These are phyloP conservation scores for Fusarium agapanthi DNA, from an alignment of 2,329 filamentous ascomycete species.

Conservation along the genomic window DNA sequence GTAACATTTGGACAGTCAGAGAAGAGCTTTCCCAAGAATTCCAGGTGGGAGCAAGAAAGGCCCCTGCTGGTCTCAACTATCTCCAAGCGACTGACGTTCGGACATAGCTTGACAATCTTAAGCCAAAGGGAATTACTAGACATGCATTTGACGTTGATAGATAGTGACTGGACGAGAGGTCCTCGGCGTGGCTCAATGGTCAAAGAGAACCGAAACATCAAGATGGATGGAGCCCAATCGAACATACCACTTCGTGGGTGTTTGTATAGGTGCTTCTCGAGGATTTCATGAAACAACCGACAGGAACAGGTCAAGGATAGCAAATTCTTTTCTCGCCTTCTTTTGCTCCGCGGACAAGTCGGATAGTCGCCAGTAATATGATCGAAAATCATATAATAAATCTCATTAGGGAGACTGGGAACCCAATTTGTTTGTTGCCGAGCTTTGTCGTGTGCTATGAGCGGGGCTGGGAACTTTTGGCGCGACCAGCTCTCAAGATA, in stretches of 20 bases:
- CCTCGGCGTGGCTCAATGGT: neutral
- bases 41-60: neutral
- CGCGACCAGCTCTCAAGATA: neutral
- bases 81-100: neutral
- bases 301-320: neutral
- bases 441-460: neutral
- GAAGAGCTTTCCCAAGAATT: neutral
- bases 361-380: neutral
- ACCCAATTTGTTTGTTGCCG: rapidly evolving
- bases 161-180: neutral
- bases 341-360: neutral
- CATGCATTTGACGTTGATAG: neutral
- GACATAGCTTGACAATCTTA: neutral
- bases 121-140: neutral
- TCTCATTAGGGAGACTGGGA: neutral
- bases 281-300: neutral
- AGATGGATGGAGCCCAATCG: neutral
- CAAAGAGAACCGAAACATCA: neutral
- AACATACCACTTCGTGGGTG: neutral
- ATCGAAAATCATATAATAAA: constrained; percentile 6
- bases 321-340: neutral
- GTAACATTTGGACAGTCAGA: neutral
- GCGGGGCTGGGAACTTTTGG: neutral
- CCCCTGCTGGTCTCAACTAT: neutral
- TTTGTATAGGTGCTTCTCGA: neutral